phyloP scores from a whole-genome alignment of 108 stramenopile genomes.

The Skeletonema grethae region DNA sequence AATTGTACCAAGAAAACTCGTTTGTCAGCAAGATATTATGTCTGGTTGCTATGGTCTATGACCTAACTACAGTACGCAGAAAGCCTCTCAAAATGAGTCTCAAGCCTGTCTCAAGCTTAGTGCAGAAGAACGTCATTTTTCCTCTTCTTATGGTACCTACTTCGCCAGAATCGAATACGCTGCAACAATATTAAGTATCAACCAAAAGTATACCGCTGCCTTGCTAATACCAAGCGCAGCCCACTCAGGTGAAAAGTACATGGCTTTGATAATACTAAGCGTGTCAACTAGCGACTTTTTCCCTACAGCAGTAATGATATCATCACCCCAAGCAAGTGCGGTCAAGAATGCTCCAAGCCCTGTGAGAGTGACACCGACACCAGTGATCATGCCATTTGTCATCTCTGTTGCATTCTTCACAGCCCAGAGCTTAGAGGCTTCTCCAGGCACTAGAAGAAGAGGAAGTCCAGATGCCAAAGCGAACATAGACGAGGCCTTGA shows the following conservation, averaged over 20 bases:
- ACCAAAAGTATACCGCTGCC: not conserved
- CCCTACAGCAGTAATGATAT: not conserved
- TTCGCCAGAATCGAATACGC: not conserved
- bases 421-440: not conserved
- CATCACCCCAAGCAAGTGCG: not conserved
- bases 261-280: not conserved
- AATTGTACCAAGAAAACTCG: no score
- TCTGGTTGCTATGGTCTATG: no score
- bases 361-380: not conserved
- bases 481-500: not conserved
- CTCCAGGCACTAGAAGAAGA: not conserved
- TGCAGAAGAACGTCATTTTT: not conserved
- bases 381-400: not conserved
- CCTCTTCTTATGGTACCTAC: not conserved
- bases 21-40: no score
- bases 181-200: not conserved
- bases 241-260: constrained; percentile 2
- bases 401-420: not conserved
- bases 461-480: not conserved
- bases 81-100: no score
- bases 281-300: not conserved
- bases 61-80: no score
- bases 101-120: no score
- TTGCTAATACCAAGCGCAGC: not conserved
- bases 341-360: not conserved